These are phyloP conservation scores for Aspergillus carlsbadensis DNA, from an alignment of 495 filamentous ascomycete genomes.

Conservation along the genomic window DNA sequence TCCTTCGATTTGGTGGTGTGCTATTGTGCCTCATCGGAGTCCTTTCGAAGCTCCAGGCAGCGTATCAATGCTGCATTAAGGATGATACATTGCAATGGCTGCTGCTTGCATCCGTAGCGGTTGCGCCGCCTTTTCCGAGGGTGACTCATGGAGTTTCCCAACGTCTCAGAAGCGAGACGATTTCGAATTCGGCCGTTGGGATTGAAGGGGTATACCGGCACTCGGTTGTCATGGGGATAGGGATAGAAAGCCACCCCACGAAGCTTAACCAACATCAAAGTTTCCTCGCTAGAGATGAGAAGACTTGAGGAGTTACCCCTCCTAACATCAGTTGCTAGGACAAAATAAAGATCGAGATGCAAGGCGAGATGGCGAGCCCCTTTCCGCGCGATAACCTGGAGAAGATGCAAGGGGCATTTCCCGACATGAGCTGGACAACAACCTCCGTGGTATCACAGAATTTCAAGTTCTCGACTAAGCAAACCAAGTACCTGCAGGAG, in stretches of 20 bases:
- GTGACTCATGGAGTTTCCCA: no score
- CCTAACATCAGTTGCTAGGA: not conserved
- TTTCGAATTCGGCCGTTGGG: no score
- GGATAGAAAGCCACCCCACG: no score
- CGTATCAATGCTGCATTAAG: conserved; percentile 5
- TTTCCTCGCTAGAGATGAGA: not conserved
- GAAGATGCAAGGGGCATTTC: not conserved
- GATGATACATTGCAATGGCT: not conserved
- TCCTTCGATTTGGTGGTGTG: not conserved
- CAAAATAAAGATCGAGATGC: not conserved
- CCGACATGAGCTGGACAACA: not conserved
- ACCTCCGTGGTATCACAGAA: not conserved
- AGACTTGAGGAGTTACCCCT: no score
- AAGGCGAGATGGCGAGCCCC: not conserved
- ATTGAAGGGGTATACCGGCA: no score
- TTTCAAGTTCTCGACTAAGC: not conserved
- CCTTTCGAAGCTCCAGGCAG: not conserved
- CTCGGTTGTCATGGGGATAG: no score
- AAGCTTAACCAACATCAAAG: no score
- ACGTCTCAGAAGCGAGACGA: no score
- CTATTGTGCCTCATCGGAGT: not conserved
- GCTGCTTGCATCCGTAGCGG: not conserved
- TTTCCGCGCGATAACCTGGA: conserved; percentile 3
- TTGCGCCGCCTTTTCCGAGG: no score
- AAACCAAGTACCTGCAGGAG: not conserved